Evolutionary conservation across 495 filamentous ascomycete genomes (phyloP).

Genomic region (Elaphomyces granulatus): DNA sequence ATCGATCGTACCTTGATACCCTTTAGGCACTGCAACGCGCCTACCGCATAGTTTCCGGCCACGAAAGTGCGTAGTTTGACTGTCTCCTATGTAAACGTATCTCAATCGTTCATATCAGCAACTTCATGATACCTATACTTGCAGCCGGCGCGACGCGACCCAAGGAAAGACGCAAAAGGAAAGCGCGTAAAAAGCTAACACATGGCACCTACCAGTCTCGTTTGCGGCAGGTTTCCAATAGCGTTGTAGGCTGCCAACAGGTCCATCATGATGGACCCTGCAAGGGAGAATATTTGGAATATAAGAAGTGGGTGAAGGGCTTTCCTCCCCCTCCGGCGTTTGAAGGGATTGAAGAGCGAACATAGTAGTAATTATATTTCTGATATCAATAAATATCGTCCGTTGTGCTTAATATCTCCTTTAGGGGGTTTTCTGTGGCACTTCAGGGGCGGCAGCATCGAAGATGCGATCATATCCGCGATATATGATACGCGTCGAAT

Average conservation of each 20-base stretch:
- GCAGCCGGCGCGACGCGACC: neutral
- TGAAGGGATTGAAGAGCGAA: conserved; percentile 25
- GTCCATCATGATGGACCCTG: conserved; percentile 63
- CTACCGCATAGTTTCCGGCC: conserved; percentile 68
- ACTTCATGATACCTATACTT: neutral
- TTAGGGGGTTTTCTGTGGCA: no score
- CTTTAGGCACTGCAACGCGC: conserved; percentile 50
- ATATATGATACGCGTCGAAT: no score
- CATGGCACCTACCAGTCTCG: conserved; percentile 23
- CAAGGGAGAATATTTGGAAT: conserved; percentile 77
- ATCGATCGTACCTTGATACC: conserved; percentile 49
- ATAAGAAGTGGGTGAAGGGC: no score
- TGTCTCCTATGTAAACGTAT: conserved; percentile 23
- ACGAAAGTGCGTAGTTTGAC: conserved; percentile 56
- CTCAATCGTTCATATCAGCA: neutral
- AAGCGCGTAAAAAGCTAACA: conserved; percentile 1
- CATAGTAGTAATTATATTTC: no score
- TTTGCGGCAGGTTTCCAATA: conserved; percentile 52
- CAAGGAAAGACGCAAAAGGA: neutral
- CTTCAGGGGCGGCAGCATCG: no score
- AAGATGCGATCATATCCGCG: no score
- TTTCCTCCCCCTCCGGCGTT: no score
- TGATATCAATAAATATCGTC: no score
- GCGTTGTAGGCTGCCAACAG: conserved; percentile 45
- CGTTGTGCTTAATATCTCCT: no score